phyloP scores from a whole-genome alignment of 495 filamentous ascomycete species.

The Penicillium argentinense region DNA sequence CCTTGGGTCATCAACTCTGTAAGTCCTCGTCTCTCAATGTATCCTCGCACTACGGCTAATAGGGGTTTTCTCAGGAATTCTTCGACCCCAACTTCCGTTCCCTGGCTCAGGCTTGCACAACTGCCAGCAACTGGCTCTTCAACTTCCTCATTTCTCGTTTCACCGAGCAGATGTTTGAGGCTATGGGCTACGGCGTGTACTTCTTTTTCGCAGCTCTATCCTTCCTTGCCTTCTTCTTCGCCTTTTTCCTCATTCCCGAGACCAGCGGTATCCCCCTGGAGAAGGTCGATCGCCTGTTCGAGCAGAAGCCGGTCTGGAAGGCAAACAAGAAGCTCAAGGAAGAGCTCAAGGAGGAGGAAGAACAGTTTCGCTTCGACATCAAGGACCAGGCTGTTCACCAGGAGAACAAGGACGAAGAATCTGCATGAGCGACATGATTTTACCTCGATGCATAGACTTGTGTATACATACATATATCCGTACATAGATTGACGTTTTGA shows the following conservation, averaged over 20 bases:
- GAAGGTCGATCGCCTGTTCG: slow-evolving; percentile 58
- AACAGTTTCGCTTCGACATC: slow-evolving; percentile 51
- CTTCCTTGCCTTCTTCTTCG: slow-evolving; percentile 64
- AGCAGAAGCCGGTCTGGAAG: slow-evolving; percentile 51
- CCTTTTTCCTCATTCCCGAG: slow-evolving; percentile 67
- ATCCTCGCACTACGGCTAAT: slow-evolving; percentile 3
- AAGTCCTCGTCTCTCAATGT: background rate
- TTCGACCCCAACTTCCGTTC: slow-evolving; percentile 62
- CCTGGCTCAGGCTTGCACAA: slow-evolving; percentile 66
- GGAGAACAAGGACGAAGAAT: slow-evolving; percentile 9
- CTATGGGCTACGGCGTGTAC: slow-evolving; percentile 71
- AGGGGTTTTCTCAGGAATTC: slow-evolving; percentile 46
- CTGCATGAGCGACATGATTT: background rate
- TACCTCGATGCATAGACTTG: slow-evolving; percentile 4
- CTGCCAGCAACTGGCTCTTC: slow-evolving; percentile 73
- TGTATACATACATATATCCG: slow-evolving; percentile 7
- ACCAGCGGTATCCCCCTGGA: slow-evolving; percentile 59
- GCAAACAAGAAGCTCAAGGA: slow-evolving; percentile 53
- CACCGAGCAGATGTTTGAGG: slow-evolving; percentile 73
- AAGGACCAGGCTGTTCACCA: slow-evolving; percentile 31
- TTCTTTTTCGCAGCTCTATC: slow-evolving; percentile 77
- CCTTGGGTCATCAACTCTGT: slow-evolving; percentile 62
- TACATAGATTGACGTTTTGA: slow-evolving; percentile 12
- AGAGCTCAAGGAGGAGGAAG: slow-evolving; percentile 49
- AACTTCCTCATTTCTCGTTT: slow-evolving; percentile 74